Conservation (phyloP, 2,329 filamentous ascomycete species). For the Penicillium sp. region DNA sequence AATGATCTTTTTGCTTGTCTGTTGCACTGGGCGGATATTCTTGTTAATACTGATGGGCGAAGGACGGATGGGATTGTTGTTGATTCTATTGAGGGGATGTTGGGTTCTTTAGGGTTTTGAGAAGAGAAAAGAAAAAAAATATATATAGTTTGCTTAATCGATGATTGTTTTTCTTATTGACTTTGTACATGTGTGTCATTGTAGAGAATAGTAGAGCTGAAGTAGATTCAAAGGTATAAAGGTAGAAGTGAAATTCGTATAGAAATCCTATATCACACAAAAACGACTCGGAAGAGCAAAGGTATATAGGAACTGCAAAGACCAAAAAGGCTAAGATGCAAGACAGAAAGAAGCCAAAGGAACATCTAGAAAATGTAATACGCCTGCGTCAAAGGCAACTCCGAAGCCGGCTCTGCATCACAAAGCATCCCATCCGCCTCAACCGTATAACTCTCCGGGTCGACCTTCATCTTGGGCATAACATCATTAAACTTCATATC, state of each 20-base stretch:
- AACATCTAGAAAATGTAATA: conserved; percentile 68
- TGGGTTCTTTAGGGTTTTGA: not conserved
- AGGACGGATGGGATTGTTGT: conserved; percentile 2
- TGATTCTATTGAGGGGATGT: not conserved
- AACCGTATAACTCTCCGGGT: conserved; percentile 84
- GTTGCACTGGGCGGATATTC: conserved; percentile 7
- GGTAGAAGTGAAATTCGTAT: conserved; percentile 3
- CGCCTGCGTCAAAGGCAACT: conserved; percentile 71
- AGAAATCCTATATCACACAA: conserved; percentile 1
- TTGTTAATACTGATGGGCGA: conserved; percentile 1
- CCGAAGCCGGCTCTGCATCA: conserved; percentile 67
- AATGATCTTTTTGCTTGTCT: not conserved
- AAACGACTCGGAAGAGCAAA: conserved; percentile 4
- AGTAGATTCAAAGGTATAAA: not conserved
- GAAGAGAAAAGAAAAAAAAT: not conserved
- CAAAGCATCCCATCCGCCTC: conserved; percentile 78
- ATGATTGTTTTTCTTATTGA: not conserved
- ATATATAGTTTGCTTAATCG: too few relatives aligned
- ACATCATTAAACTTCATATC: conserved; percentile 89
- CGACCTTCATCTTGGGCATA: conserved; percentile 84
- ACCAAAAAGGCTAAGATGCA: not conserved
- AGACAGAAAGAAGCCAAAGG: not conserved
- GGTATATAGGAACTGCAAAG: conserved; percentile 12
- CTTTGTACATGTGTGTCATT: not conserved
- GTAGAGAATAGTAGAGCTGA: not conserved